phyloP scores from a whole-genome alignment of 1,139 yeast species.

The Komagataea norvegica region DNA sequence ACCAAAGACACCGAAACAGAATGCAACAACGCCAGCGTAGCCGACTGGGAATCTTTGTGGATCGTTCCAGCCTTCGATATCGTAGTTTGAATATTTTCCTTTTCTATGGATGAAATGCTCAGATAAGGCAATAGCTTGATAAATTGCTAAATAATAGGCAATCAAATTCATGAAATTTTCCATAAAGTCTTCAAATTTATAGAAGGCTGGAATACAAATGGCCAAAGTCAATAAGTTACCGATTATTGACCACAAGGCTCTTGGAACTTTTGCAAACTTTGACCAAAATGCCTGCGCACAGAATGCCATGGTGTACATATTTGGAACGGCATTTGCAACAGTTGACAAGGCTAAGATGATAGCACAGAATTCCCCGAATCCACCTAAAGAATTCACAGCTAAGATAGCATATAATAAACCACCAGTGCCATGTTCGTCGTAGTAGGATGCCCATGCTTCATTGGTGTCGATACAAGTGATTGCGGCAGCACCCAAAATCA shows the following conservation, averaged over 20 bases:
- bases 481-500: conserved; percentile 85
- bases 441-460: conserved; percentile 42
- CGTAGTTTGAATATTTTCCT: conserved; percentile 47
- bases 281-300: conserved; percentile 82
- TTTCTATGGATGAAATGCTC: conserved; percentile 76
- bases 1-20: conserved; percentile 82
- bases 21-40: conserved; percentile 68
- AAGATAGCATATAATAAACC: conserved; percentile 75
- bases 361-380: conserved; percentile 85
- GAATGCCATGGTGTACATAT: conserved; percentile 82
- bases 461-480: conserved; percentile 50
- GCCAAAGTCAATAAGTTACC: conserved; percentile 77
- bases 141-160: conserved; percentile 85
- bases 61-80: conserved; percentile 56
- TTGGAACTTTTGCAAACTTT: conserved; percentile 63
- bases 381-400: conserved; percentile 72
- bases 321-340: conserved; percentile 84
- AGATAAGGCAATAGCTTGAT: conserved; percentile 61
- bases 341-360: conserved; percentile 81
- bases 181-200: conserved; percentile 65
- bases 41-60: conserved; percentile 64
- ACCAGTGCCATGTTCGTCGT: conserved; percentile 52
- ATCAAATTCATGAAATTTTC: conserved; percentile 82
- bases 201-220: conserved; percentile 81
- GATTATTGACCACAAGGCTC: conserved; percentile 70